A percentile compares a stretch with the other conserved stretches of the same genome.
phyloP scores from a whole-genome alignment of 1,139 yeast genomes.

The Yamadazyma songkhlaensis region DNA sequence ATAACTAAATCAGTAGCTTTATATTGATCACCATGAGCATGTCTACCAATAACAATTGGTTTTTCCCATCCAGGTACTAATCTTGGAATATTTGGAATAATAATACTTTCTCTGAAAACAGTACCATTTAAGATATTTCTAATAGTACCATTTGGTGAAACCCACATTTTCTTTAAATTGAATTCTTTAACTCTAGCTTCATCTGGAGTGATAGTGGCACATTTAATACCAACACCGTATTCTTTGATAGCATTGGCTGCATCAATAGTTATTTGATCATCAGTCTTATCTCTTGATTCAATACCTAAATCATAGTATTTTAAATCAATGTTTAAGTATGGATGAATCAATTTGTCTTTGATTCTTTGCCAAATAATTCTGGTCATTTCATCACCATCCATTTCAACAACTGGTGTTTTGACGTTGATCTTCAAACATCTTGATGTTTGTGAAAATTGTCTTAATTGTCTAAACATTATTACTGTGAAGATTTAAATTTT shows the following conservation, averaged over 20 bases:
- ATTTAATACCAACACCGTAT: slow-evolving; percentile 79
- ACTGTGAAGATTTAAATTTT: not conserved
- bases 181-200: slow-evolving; percentile 79
- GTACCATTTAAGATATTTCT: slow-evolving; percentile 82
- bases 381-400: slow-evolving; percentile 88
- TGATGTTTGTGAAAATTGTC: slow-evolving; percentile 7
- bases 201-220: slow-evolving; percentile 87
- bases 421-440: slow-evolving; percentile 53
- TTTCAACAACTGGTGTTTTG: slow-evolving; percentile 70
- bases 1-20: slow-evolving; percentile 74
- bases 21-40: slow-evolving; percentile 83
- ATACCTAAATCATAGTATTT: slow-evolving; percentile 76
- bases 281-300: slow-evolving; percentile 66
- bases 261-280: slow-evolving; percentile 70
- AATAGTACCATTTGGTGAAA: slow-evolving; percentile 82
- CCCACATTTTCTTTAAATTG: slow-evolving; percentile 77
- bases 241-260: slow-evolving; percentile 74
- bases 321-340: slow-evolving; percentile 69
- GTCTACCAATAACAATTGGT: slow-evolving; percentile 84
- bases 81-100: slow-evolving; percentile 73
- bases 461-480: slow-evolving; percentile 7
- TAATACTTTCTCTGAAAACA: slow-evolving; percentile 80
- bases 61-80: slow-evolving; percentile 76
- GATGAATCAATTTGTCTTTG: slow-evolving; percentile 65
- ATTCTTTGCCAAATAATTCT: slow-evolving; percentile 79